Conservation (phyloP, 1,139 yeast species). For the Schwanniomyces etchellsii region DNA sequence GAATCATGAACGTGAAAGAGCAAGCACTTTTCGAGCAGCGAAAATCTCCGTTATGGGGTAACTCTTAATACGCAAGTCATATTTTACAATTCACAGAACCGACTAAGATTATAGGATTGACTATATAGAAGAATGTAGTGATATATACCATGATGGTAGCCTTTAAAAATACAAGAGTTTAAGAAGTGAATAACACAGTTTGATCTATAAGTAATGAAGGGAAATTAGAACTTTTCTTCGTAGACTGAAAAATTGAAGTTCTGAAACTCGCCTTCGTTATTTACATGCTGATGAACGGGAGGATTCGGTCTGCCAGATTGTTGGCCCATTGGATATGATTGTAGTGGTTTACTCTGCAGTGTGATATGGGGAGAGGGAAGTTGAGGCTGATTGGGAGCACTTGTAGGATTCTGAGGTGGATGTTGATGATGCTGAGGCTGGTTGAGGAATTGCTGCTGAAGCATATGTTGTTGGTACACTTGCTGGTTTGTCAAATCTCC, state of each 20-base stretch:
- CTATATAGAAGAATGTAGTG: too few relatives aligned
- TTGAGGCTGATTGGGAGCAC: too few relatives aligned
- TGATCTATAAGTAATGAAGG: background rate
- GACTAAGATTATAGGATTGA: too few relatives aligned
- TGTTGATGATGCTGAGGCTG: conserved; percentile 7
- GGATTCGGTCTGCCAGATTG: conserved; percentile 2
- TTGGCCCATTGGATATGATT: conserved; percentile 2
- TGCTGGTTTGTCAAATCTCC: conserved; percentile 3
- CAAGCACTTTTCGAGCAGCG: too few relatives aligned
- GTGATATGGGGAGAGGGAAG: conserved; percentile 2
- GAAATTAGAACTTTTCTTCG: conserved; percentile 2
- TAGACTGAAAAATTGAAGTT: conserved; percentile 8
- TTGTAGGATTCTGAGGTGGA: too few relatives aligned
- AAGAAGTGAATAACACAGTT: background rate
- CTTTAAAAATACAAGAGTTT: background rate
- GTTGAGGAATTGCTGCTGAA: conserved; percentile 12
- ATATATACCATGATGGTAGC: too few relatives aligned
- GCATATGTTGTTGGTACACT: conserved; percentile 11
- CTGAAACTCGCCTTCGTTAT: conserved; percentile 4
- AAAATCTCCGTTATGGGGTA: too few relatives aligned
- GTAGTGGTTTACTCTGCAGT: conserved; percentile 1
- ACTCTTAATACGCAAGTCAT: too few relatives aligned
- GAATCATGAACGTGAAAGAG: too few relatives aligned
- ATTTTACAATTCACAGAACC: too few relatives aligned
- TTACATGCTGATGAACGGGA: conserved; percentile 2